Base-by-base conservation (phyloP, 2,329 filamentous ascomycete genomes). In the Cladosporium halotolerans region DNA sequence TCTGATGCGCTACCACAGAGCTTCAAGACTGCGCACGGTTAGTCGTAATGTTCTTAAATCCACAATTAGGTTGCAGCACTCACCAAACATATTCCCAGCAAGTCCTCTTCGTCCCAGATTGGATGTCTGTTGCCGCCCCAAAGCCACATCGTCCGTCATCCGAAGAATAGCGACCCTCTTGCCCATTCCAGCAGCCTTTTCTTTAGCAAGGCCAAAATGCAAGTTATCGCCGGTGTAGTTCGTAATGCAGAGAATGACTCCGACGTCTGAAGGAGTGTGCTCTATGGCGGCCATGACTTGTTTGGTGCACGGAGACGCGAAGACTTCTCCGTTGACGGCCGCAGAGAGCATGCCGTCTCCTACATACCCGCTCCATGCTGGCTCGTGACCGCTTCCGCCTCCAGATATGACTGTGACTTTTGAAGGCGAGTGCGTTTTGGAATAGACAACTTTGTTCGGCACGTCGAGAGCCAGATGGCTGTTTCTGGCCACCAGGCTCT, bases 181-280 rank as follows among this genome's bases (percentile, higher is more conserved):
- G 1, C 74, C 74, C 53, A 71, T 42, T 2, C 72, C 73, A 11
- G 69, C 66, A 0, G 73, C 72, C 57, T 76, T 76, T 55, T 76
- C 75, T 47, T 71, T 68, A 38, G 74, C 75, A 9, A 77, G 63
- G 2, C 74, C 74, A 57, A 77, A 77, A 60, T 77, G 74, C 36
- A 77, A 64, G 62, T 75, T 76, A 53, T 76, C 74, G 1, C 74
- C 74, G 0, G 74, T 77, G 51, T 77, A 77, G 51, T 77, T 77
- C 0, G 74, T 76, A 18, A 77, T 76, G 45, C 73, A 76, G 13
- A 77, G 57, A 42, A 76, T 76, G 3, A 75, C 68, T 0, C 74
- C 75, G 19, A 69, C 70, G 19, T 75, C 71, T 8, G 69, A 73
- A 0, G 73, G 73, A 0, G 73, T 72, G 40, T 74, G 73, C 38